Conservation (phyloP, 257 asterid species). For the Eustoma russellianum region DNA sequence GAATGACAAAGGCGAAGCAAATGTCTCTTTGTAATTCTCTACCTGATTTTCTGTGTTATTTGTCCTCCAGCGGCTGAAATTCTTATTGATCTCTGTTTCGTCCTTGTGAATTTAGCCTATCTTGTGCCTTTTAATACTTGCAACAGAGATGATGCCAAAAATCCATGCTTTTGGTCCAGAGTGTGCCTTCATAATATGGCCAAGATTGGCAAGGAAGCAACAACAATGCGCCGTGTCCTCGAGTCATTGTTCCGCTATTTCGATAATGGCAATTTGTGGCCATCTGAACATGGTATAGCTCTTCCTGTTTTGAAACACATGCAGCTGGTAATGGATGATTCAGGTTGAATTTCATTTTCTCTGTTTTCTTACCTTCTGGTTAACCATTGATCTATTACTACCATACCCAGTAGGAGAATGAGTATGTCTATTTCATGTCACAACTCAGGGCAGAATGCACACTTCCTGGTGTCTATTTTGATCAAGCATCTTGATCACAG, state of each 20-base stretch:
- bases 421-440: slow-evolving; percentile 1
- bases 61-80: slow-evolving; percentile 5
- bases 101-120: slow-evolving; percentile 10
- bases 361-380: background rate
- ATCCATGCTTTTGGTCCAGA: slow-evolving; percentile 87
- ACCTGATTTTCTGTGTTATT: slow-evolving; percentile 7
- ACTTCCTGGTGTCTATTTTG: slow-evolving; percentile 71
- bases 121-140: slow-evolving; percentile 15
- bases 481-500: slow-evolving; percentile 95
- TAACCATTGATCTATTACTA: slow-evolving; percentile 7
- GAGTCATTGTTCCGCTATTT: slow-evolving; percentile 88
- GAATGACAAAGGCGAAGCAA: slow-evolving; percentile 73
- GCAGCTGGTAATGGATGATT: slow-evolving; percentile 81
- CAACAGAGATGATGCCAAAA: slow-evolving; percentile 60
- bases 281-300: slow-evolving; percentile 57
- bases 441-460: slow-evolving; percentile 71
- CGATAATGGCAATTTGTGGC: slow-evolving; percentile 74
- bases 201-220: slow-evolving; percentile 90
- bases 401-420: background rate
- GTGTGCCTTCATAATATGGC: slow-evolving; percentile 91
- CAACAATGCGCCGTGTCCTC: slow-evolving; percentile 94
- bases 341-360: slow-evolving; percentile 35
- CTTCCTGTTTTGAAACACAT: slow-evolving; percentile 84
- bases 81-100: background rate
- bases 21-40: slow-evolving; percentile 56